Evolutionary conservation across 306 rosid genomes (phyloP).

Genomic region (Cicer arietinum): DNA sequence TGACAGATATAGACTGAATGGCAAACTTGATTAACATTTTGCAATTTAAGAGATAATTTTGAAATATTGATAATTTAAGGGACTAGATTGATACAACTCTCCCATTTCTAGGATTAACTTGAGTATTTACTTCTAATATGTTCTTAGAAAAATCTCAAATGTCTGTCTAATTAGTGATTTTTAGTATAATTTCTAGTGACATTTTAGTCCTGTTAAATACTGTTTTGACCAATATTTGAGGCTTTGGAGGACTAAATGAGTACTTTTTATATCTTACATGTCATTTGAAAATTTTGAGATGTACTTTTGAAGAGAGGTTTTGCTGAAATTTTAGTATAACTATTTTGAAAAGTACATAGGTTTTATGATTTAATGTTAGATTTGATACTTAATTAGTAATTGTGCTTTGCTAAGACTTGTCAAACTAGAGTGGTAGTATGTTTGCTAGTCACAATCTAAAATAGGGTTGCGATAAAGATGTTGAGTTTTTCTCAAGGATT

Average conservation of each 20-base stretch:
- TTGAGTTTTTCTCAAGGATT: neutral
- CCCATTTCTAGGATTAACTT: too few species aligned
- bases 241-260: neutral
- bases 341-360: neutral
- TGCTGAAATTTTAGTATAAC: neutral
- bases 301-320: neutral
- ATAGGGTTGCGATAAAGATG: neutral
- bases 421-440: neutral
- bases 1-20: too few species aligned
- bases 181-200: neutral
- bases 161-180: neutral
- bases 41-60: too few species aligned
- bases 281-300: neutral
- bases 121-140: too few species aligned
- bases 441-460: neutral
- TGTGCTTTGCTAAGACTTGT: neutral
- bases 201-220: neutral
- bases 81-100: too few species aligned
- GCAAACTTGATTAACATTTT: too few species aligned
- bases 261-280: neutral
- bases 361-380: neutral
- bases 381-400: neutral
- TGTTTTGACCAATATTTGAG: slow-evolving; percentile 4
- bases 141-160: neutral
- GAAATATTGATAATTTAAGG: too few species aligned